phyloP scores from a whole-genome alignment of 1,284 basidiomycete species.

The Moesziomyces sp. region DNA sequence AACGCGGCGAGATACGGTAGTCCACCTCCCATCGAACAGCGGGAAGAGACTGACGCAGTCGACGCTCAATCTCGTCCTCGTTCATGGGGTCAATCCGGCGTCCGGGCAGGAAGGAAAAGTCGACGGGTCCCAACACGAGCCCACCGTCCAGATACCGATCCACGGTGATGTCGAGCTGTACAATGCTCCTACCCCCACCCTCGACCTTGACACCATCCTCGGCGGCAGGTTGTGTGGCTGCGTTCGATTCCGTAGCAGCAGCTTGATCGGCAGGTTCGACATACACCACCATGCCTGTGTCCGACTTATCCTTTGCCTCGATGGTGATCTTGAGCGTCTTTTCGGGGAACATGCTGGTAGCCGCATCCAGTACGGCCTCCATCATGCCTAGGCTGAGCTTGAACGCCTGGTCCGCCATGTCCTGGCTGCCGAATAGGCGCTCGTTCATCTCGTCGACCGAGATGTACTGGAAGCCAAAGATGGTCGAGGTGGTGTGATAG shows the following conservation, averaged over 20 bases:
- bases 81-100: slow-evolving; percentile 32
- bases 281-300: slow-evolving; percentile 46
- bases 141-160: slow-evolving; percentile 61
- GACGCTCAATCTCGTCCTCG: slow-evolving; percentile 55
- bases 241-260: not conserved
- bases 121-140: slow-evolving; percentile 58
- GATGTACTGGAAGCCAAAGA: slow-evolving; percentile 96
- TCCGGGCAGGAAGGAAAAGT: slow-evolving; percentile 50
- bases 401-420: slow-evolving; percentile 81
- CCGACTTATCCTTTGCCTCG: slow-evolving; percentile 39
- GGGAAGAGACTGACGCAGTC: slow-evolving; percentile 25
- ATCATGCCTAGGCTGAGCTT: slow-evolving; percentile 79
- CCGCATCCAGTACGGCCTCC: slow-evolving; percentile 77
- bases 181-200: slow-evolving; percentile 17
- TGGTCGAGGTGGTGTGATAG: slow-evolving; percentile 88
- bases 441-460: slow-evolving; percentile 87
- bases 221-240: not conserved
- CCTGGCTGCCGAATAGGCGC: slow-evolving; percentile 77
- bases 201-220: not conserved
- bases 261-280: slow-evolving; percentile 41
- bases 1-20: slow-evolving; percentile 54
- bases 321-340: slow-evolving; percentile 59
- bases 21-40: slow-evolving; percentile 56
- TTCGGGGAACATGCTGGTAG: slow-evolving; percentile 75
- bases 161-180: slow-evolving; percentile 58